A percentile compares a stretch with the other conserved stretches of the same genome.
phyloP scores from a whole-genome alignment of 2,329 filamentous ascomycete species.

The Penicillium decumbens region DNA sequence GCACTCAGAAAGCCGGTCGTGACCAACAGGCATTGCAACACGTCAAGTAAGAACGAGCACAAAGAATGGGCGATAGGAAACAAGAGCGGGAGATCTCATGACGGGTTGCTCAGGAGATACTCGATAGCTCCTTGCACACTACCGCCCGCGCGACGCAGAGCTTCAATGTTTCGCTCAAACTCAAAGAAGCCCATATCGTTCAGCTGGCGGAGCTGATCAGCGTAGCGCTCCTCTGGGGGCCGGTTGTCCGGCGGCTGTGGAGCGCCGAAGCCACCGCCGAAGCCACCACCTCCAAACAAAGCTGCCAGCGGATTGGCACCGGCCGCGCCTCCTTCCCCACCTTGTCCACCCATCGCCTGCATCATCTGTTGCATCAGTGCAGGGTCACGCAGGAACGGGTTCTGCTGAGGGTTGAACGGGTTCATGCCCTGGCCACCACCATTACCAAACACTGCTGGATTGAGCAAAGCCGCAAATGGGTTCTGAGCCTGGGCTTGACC shows the following conservation, averaged over 20 bases:
- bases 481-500: slow-evolving; percentile 45
- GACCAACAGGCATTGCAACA: slow-evolving; percentile 8
- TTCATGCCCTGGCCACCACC: slow-evolving; percentile 41
- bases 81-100: slow-evolving; percentile 13
- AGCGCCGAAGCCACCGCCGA: slow-evolving; percentile 36
- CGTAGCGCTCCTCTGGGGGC: slow-evolving; percentile 90
- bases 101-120: slow-evolving; percentile 37
- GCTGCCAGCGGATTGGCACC: slow-evolving; percentile 44
- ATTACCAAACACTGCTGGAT: slow-evolving; percentile 36
- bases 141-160: slow-evolving; percentile 80
- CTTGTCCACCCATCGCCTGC: slow-evolving; percentile 45
- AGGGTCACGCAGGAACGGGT: slow-evolving; percentile 58
- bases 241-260: slow-evolving; percentile 69
- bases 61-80: neutral
- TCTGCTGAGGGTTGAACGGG: slow-evolving; percentile 46
- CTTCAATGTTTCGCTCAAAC: slow-evolving; percentile 87
- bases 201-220: slow-evolving; percentile 80
- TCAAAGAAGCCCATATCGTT: slow-evolving; percentile 99
- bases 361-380: slow-evolving; percentile 56
- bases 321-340: slow-evolving; percentile 31
- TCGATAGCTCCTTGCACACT: slow-evolving; percentile 76
- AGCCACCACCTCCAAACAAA: slow-evolving; percentile 52
- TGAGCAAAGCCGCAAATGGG: slow-evolving; percentile 65
- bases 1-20: slow-evolving; percentile 5
- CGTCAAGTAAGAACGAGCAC: slow-evolving; percentile 2